Evolutionary conservation across 2,329 filamentous ascomycete genomes (phyloP), one percentile per base, ranked within the genome.

Genomic region (Leptographium lundbergii): DNA sequence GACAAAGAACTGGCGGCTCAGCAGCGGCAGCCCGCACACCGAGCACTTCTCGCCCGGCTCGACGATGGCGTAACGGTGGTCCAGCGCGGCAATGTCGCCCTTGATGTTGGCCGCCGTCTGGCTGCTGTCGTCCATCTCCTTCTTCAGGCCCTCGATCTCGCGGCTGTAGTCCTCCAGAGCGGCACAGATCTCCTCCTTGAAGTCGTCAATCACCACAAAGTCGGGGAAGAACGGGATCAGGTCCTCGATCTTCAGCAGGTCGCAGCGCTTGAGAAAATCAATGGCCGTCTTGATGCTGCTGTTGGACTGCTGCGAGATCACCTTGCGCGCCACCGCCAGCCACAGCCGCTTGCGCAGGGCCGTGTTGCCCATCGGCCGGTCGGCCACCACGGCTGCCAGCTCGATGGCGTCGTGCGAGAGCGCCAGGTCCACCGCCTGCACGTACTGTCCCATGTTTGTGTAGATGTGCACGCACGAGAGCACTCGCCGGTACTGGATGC

Each of bases 221-320:
- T 99, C 94, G 0, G 94, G 94, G 74, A 99, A 99, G 76, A 99
- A 96, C 0, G 94, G 94, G 48, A 99, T 97, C 34, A 99, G 75
- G 67, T 99, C 94, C 73, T 99, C 94, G 63, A 99, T 99, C 63
- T 88, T 87, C 55, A 99, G 81, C 14, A 97, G 79, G 61, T 96
- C 91, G 70, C 92, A 96, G 11, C 90, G 86, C 65, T 90, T 89
- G 14, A 97, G 79, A 68, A 99, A 96, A 62, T 95, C 89, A 65
- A 99, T 95, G 2, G 94, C 94, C 36, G 87, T 81, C 73, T 90
- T 96, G 78, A 97, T 96, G 57, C 90, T 89, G 57, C 90, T 14
- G 88, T 87, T 87, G 7, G 85, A 88, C 63, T 91, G 48, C 56
- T 56, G 85, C 1, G 85, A 85, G 64, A 99, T 96, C 56, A 97